These are phyloP conservation scores for Aureobasidium sp. DNA, from an alignment of 2,329 filamentous ascomycete species.

Conservation along the genomic window DNA sequence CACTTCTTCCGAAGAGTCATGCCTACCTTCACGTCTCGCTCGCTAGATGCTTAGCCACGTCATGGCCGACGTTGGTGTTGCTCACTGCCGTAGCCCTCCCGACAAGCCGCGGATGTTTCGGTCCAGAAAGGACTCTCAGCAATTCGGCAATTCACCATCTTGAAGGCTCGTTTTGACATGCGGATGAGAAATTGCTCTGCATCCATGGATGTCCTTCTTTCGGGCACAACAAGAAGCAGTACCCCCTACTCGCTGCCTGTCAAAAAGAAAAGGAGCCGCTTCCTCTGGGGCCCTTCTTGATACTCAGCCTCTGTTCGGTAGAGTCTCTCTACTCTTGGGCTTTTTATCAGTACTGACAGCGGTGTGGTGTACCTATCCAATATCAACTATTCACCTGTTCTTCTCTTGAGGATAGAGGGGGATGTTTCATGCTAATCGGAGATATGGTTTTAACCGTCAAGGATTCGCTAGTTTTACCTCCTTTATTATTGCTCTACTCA, in stretches of 20 bases:
- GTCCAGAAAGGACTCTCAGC: neutral
- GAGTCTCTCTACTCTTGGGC: neutral
- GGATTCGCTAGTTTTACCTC: slow-evolving; percentile 12
- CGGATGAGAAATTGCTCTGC: neutral
- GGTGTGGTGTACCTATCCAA: neutral
- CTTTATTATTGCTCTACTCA: slow-evolving; percentile 1
- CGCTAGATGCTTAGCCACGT: neutral
- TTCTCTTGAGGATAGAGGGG: neutral
- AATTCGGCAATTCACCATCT: neutral
- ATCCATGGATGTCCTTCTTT: neutral
- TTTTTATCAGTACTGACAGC: neutral
- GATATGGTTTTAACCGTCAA: neutral
- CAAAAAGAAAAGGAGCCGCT: neutral
- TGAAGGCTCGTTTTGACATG: neutral
- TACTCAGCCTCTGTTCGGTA: neutral
- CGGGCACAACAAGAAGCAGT: neutral
- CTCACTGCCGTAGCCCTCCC: neutral
- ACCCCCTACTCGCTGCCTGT: neutral
- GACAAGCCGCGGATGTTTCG: neutral
- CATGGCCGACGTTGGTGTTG: neutral
- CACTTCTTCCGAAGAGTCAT: slow-evolving; percentile 4
- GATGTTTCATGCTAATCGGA: slow-evolving; percentile 6
- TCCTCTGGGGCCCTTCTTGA: neutral
- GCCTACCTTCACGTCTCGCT: slow-evolving; percentile 8
- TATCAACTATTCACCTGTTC: neutral